Percentiles rank a stretch among this genome's conserved stretches.
Evolutionary conservation across 805 yeast genomes (phyloP).

Genomic region (Metschnikowia lunata): DNA sequence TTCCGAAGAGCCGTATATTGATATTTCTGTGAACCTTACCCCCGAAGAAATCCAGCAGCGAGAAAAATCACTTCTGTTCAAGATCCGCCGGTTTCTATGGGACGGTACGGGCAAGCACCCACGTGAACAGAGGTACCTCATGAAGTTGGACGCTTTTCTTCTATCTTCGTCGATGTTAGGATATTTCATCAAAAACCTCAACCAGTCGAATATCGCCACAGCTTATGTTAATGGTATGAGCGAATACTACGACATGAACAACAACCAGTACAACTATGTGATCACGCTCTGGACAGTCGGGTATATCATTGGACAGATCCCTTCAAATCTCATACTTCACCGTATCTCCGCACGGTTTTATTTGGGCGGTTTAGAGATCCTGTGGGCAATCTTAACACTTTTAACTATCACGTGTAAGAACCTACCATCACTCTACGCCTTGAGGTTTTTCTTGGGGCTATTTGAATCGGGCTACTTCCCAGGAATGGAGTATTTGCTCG

Average conservation of each 20-base stretch:
- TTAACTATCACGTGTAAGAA: conserved; percentile 22
- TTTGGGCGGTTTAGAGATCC: conserved; percentile 40
- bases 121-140: conserved; percentile 29
- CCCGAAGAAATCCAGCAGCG: conserved; percentile 16
- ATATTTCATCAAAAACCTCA: conserved; percentile 17
- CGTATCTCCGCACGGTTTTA: conserved; percentile 41
- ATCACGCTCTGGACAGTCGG: conserved; percentile 16
- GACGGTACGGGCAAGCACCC: conserved; percentile 38
- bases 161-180: conserved; percentile 18
- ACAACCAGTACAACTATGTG: conserved; percentile 17
- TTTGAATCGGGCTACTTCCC: conserved; percentile 52
- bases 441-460: conserved; percentile 32
- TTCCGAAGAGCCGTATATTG: conserved; percentile 1
- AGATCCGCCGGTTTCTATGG: conserved; percentile 28
- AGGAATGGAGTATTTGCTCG: conserved; percentile 50
- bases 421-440: conserved; percentile 12
- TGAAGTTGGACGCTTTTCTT: conserved; percentile 32
- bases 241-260: conserved; percentile 15
- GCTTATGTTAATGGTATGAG: conserved; percentile 19
- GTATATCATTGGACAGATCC: conserved; percentile 15
- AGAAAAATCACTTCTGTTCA: conserved; percentile 13
- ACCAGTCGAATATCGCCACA: conserved; percentile 17
- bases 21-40: conserved; percentile 7
- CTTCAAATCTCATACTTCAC: conserved; percentile 29
- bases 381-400: conserved; percentile 38